Percentiles rank a stretch among this genome's conserved stretches.
Evolutionary conservation across 2,329 filamentous ascomycete genomes (phyloP).

Genomic region (Neonectria neomacrospora): DNA sequence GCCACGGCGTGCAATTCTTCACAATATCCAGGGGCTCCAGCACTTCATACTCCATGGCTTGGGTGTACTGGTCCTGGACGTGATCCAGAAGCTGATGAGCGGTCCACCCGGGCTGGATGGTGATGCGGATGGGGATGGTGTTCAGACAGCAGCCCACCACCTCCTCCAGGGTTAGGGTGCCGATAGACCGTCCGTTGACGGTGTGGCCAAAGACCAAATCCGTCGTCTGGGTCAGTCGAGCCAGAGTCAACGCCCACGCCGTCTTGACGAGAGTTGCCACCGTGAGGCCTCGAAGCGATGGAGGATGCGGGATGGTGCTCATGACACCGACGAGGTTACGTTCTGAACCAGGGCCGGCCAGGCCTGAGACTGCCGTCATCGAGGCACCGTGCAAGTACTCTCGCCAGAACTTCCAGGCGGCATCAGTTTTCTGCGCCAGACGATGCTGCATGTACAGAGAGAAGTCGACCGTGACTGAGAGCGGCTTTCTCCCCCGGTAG

Average conservation of each 20-base stretch:
- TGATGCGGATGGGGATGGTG: not conserved
- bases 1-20: not conserved
- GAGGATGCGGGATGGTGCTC: not conserved
- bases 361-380: not conserved
- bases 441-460: not conserved
- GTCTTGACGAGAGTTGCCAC: not conserved
- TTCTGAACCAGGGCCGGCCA: not conserved
- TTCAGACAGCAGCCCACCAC: not conserved
- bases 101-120: not conserved
- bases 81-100: not conserved
- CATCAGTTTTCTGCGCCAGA: not conserved
- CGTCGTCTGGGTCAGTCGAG: not conserved
- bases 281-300: not conserved
- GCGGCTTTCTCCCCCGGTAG: not conserved
- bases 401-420: not conserved
- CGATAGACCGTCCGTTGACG: not conserved
- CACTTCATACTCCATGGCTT: not conserved
- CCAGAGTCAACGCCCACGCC: not conserved
- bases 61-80: not conserved
- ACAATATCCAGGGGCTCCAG: not conserved
- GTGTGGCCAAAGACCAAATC: not conserved
- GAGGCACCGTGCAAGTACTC: not conserved
- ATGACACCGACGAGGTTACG: not conserved
- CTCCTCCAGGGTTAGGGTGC: not conserved
- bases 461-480: not conserved